Conservation (phyloP, 1,284 basidiomycete species). For the Apiotrichum porosum region DNA sequence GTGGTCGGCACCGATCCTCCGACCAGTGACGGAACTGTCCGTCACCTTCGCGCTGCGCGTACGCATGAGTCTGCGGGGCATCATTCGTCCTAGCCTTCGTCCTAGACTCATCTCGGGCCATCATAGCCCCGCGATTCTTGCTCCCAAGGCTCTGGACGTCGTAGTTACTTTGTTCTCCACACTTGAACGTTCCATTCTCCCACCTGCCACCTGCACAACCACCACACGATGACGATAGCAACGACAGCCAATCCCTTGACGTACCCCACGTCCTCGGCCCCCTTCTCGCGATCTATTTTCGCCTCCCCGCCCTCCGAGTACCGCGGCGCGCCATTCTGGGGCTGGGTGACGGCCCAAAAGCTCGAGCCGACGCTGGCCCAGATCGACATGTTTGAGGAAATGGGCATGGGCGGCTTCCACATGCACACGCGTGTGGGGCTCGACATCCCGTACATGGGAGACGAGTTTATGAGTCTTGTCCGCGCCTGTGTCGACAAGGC, state of each 20-base stretch:
- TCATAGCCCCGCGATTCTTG: too few species aligned
- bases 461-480: slow-evolving; percentile 29
- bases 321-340: slow-evolving; percentile 30
- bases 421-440: slow-evolving; percentile 32
- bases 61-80: too few species aligned
- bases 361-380: slow-evolving; percentile 16
- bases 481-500: slow-evolving; percentile 18
- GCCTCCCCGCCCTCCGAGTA: slow-evolving; percentile 21
- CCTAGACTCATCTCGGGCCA: too few species aligned
- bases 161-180: too few species aligned
- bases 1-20: too few species aligned
- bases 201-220: too few species aligned
- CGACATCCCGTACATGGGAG: slow-evolving; percentile 31
- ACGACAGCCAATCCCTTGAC: slow-evolving; percentile 17
- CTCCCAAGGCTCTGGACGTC: too few species aligned
- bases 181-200: too few species aligned
- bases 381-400: slow-evolving; percentile 23
- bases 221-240: background rate
- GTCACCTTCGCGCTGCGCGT: too few species aligned
- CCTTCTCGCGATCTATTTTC: slow-evolving; percentile 19
- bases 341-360: slow-evolving; percentile 25
- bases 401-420: slow-evolving; percentile 34
- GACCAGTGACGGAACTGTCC: too few species aligned
- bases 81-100: too few species aligned
- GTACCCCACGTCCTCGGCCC: slow-evolving; percentile 19